Evolutionary conservation across 805 yeast species (phyloP).

Genomic region (Lipomyces chichibuensis): DNA sequence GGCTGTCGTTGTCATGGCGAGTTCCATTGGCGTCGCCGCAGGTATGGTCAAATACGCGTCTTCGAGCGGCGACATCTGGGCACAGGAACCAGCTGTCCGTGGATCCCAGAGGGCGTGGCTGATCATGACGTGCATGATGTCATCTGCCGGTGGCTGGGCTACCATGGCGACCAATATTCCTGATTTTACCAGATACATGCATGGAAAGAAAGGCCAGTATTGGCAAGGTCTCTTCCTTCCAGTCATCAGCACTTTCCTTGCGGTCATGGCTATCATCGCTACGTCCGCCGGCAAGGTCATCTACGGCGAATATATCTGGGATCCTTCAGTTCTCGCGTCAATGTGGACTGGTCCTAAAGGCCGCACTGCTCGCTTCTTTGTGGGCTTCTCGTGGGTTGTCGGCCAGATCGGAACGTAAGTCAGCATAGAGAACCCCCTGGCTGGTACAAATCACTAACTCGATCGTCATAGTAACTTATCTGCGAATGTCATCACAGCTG

Average conservation of each 20-base stretch:
- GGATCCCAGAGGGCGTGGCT: conserved; percentile 38
- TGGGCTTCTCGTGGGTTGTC: conserved; percentile 33
- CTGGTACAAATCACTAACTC: background rate
- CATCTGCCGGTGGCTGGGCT: conserved; percentile 41
- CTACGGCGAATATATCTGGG: conserved; percentile 34
- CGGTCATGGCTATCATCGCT: conserved; percentile 27
- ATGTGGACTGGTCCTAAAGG: conserved; percentile 32
- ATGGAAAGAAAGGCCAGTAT: conserved; percentile 25
- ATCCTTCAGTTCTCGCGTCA: conserved; percentile 29
- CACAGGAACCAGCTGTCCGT: conserved; percentile 28
- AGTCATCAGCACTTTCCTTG: conserved; percentile 32
- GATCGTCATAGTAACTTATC: conserved; percentile 38
- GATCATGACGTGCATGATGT: conserved; percentile 36
- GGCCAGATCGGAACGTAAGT: conserved; percentile 34
- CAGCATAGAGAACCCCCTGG: too few species aligned
- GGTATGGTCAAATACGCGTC: conserved; percentile 32
- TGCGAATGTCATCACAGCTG: conserved; percentile 64
- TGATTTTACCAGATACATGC: conserved; percentile 35
- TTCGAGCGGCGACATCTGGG: conserved; percentile 29
- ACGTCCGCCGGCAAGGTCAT: conserved; percentile 31
- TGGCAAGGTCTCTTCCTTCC: conserved; percentile 35
- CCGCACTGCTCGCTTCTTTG: conserved; percentile 32
- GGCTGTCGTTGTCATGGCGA: conserved; percentile 29
- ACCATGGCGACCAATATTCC: conserved; percentile 40
- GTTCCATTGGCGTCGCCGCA: conserved; percentile 34